phyloP scores from a whole-genome alignment of 1,139 yeast genomes.

The Yarrowia galli region DNA sequence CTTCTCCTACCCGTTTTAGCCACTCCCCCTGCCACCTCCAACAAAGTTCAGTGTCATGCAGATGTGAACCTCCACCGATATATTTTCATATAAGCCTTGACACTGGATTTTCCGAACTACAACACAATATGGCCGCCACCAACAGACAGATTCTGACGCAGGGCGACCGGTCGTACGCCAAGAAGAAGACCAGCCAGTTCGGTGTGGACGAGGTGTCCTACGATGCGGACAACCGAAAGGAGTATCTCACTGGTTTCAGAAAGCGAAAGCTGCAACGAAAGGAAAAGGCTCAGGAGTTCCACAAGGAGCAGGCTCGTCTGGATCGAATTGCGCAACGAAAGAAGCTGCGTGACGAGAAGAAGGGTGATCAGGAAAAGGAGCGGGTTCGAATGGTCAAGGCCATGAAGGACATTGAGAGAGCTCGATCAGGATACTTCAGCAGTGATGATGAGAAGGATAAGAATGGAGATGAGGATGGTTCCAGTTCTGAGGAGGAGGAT shows the following conservation, averaged over 20 bases:
- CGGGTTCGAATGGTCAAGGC: constrained; percentile 38
- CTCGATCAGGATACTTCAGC: constrained; percentile 44
- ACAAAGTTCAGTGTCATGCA: constrained; percentile 5
- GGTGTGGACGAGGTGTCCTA: constrained; percentile 28
- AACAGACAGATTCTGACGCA: constrained; percentile 38
- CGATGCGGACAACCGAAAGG: constrained; percentile 35
- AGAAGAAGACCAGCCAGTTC: constrained; percentile 31
- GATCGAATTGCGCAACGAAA: constrained; percentile 39
- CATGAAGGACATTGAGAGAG: constrained; percentile 39
- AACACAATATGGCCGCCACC: constrained; percentile 15
- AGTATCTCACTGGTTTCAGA: constrained; percentile 37
- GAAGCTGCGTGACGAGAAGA: constrained; percentile 20
- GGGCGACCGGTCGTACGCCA: constrained; percentile 39
- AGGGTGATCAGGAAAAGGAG: constrained; percentile 37
- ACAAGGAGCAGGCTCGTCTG: constrained; percentile 47
- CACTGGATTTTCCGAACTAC: not conserved
- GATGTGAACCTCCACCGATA: constrained; percentile 2
- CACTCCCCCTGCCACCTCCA: not conserved
- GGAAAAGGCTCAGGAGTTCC: constrained; percentile 43
- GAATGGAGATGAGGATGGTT: not conserved
- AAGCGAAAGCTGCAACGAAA: constrained; percentile 43
- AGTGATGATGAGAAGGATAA: constrained; percentile 17
- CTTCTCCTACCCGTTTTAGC: no score
- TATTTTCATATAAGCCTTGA: constrained; percentile 9
- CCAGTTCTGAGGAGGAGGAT: constrained; percentile 9